These are phyloP conservation scores for Cryptococcus neoformans DNA, from an alignment of 1,284 basidiomycete genomes.

Conservation along the genomic window DNA sequence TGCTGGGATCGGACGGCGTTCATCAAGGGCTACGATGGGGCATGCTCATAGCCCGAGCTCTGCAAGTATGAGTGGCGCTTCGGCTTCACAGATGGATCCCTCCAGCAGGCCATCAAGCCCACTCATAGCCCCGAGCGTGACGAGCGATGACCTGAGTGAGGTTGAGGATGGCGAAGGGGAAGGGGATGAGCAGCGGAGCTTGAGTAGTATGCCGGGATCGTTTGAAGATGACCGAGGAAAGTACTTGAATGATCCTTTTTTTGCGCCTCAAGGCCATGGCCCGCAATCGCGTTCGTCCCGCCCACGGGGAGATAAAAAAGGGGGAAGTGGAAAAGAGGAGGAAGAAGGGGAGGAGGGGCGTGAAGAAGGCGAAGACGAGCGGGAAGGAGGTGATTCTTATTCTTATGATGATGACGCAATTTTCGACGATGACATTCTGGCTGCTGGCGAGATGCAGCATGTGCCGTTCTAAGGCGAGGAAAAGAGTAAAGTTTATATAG, in stretches of 20 bases:
- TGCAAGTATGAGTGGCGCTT: neutral
- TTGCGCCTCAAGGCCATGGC: conserved; percentile 11
- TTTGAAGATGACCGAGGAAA: conserved; percentile 48
- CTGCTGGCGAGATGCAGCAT: conserved; percentile 78
- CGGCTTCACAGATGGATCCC: conserved; percentile 15
- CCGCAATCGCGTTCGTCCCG: neutral
- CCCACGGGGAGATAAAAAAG: conserved; percentile 3
- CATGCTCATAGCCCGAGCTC: neutral
- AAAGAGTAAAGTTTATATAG: too few species aligned
- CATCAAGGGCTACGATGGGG: conserved; percentile 41
- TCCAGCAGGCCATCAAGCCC: conserved; percentile 29
- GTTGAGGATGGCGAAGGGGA: neutral
- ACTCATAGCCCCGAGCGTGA: conserved; percentile 40
- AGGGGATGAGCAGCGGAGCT: conserved; percentile 57
- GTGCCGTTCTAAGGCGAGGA: conserved; percentile 59
- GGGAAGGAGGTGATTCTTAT: conserved; percentile 33
- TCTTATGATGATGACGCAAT: conserved; percentile 35
- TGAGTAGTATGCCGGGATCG: conserved; percentile 77
- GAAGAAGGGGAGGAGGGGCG: conserved; percentile 23
- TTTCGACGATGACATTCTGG: conserved; percentile 75
- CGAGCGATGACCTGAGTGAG: conserved; percentile 35
- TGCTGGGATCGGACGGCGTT: conserved; percentile 59
- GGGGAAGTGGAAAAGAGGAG: conserved; percentile 14
- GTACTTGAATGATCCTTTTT: conserved; percentile 7
- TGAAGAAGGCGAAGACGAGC: conserved; percentile 38